Percentiles rank a stretch among this genome's conserved stretches.
Conservation (phyloP, 257 asterid genomes). For the Scutellaria barbata region DNA sequence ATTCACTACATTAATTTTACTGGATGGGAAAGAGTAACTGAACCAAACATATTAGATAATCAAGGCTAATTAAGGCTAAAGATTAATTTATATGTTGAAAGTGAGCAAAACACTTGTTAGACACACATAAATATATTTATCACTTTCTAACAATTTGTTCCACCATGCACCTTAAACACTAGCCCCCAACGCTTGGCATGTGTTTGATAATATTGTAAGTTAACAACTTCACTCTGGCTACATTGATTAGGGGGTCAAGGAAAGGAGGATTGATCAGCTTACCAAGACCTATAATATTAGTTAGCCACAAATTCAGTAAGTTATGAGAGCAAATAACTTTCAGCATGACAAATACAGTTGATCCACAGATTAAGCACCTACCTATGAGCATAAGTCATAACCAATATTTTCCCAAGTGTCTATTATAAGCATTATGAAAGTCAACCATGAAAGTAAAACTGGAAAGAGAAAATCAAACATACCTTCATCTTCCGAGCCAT, state of each 20-base stretch:
- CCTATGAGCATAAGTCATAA: not conserved
- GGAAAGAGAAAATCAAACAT: not conserved
- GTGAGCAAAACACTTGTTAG: not conserved
- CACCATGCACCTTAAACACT: not conserved
- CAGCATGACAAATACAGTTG: not conserved
- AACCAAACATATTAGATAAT: slow-evolving; percentile 2
- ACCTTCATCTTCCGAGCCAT: slow-evolving; percentile 76
- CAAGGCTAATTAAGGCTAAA: not conserved
- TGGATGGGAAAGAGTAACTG: not conserved
- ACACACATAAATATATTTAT: not conserved
- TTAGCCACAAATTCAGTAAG: not conserved
- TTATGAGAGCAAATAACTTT: not conserved
- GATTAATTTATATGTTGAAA: not conserved
- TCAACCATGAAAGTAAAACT: not conserved
- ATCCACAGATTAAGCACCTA: not conserved
- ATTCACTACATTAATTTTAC: not conserved
- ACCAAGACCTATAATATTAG: too few relatives aligned
- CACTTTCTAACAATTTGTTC: not conserved
- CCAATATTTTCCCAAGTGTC: not conserved
- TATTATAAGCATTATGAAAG: not conserved
- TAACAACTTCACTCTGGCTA: too few relatives aligned
- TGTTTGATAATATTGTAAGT: too few relatives aligned
- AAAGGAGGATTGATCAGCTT: too few relatives aligned
- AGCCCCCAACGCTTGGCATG: too few relatives aligned
- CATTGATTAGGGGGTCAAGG: too few relatives aligned